Evolutionary conservation across 805 yeast species (phyloP).

Genomic region (Metschnikowia chrysomelidarum): DNA sequence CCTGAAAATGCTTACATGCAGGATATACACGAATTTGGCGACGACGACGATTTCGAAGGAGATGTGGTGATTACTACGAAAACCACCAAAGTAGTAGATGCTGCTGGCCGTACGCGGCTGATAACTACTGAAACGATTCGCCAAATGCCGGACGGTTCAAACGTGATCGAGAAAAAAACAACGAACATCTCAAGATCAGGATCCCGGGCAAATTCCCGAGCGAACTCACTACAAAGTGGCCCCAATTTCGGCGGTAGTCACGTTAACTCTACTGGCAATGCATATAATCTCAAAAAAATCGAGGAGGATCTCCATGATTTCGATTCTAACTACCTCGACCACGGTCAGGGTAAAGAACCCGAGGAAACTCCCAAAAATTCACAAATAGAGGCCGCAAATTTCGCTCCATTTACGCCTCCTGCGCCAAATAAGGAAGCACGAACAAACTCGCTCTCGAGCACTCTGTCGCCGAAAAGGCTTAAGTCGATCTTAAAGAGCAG

Average conservation of each 20-base stretch:
- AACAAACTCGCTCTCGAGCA: constrained; percentile 15
- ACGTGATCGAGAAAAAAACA: constrained; percentile 42
- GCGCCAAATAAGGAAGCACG: constrained; percentile 3
- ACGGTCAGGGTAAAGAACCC: constrained; percentile 2
- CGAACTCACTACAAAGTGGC: constrained; percentile 22
- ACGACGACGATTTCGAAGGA: constrained; percentile 19
- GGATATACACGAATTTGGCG: no score
- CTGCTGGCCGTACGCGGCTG: constrained; percentile 52
- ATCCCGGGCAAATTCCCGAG: constrained; percentile 29
- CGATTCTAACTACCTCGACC: constrained; percentile 41
- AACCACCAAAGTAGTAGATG: constrained; percentile 50
- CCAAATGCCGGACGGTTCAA: constrained; percentile 44
- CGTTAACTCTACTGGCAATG: no score
- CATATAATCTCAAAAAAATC: constrained; percentile 33
- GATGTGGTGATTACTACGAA: constrained; percentile 38
- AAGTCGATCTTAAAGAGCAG: constrained; percentile 36
- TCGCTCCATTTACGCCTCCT: no score
- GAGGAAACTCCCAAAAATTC: not conserved
- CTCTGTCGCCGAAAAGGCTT: constrained; percentile 25
- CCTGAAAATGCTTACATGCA: constrained; percentile 10
- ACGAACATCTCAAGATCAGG: constrained; percentile 36
- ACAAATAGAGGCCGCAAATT: no score
- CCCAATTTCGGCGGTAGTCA: constrained; percentile 13
- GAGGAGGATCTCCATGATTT: constrained; percentile 44
- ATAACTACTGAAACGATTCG: constrained; percentile 54